Evolutionary conservation across 164 flowering plant species (phyloP), one percentile per base, ranked within the genome.

Genomic region (Buxus sempervirens): DNA sequence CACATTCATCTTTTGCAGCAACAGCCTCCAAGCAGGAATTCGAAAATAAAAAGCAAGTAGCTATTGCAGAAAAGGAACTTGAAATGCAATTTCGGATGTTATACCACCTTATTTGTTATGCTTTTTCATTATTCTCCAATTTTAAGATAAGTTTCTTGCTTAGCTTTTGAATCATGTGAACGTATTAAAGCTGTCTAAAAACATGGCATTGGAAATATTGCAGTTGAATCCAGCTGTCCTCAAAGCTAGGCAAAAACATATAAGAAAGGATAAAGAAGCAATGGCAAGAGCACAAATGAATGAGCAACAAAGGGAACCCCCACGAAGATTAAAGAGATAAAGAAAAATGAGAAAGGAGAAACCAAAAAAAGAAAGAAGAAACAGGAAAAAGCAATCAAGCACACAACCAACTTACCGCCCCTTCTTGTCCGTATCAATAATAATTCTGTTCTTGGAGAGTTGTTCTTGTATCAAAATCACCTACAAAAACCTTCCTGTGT

Each of bases 391-490:
- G 18, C 12, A 42, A 28, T 5, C 3, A 5, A 45, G 4, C 9
- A 16, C 41, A 22, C 6, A 27, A 58, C 60, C 9, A 27, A 78
- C 90, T 80, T 58, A 90, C 98, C 87, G 83, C 66, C 89, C 86
- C 82, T 91, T 95, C 74, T 82, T 89, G 76, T 95, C 99, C 9
- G 83, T 76, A 57, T 87, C 97, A 71, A 92, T 86, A 57, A 95
- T 95, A 48, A 95, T 92, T 69, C 99, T 83, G 75, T 95, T 95
- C 73, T 92, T 90, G 14, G 97, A 92, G 64, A 95, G 93, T 76
- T 95, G 99, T 69, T 95, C 99, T 78, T 90, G 99, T 45, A 95
- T 92, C 54, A 92, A 66, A 57, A 95, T 71, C 70, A 95, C 98
- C 98, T 93, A 81, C 65, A 89, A 68, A 53, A 36, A 10, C 63